Evolutionary conservation across 1,284 basidiomycete genomes (phyloP), one percentile per base, ranked within the genome.

Genomic region (Ganoderma lucidum): DNA sequence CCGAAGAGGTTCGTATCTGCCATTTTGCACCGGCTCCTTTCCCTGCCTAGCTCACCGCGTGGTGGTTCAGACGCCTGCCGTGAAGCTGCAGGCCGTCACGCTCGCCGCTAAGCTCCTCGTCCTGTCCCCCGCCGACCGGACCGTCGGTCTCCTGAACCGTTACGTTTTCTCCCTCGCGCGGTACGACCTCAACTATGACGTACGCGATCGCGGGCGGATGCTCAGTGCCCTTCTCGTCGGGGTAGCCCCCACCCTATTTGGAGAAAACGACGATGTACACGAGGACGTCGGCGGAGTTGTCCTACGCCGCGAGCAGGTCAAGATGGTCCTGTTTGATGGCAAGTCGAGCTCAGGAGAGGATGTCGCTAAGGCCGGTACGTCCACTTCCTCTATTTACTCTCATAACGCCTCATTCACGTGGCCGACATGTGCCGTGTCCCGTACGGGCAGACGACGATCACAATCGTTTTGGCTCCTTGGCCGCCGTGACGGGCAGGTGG

Each of bases 151-250:
- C 42, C 79, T 98, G 63, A 85, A 85, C 65, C 86, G 85, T 66
- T 94, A 98, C 77, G 87, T 95, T 17, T 89, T 96, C 73, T 86
- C 88, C 0, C 87, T 98, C n/a, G 96, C 95, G 1, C 87, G 93
- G 67, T 98, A 96, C 79, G 97, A 98, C 79, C 75, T 82, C 15
- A 89, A 93, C 75, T 97, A 95, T 79, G 95, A 97, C 75, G 92
- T 98, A 41, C 88, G 96, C 44, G 96, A 98, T 80, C 90, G 96
- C 23, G 92, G 90, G 5, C 86, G 96, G 56, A 93, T 96, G 86
- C 79, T 97, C 17, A 81, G 84, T n/a, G 87, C 90, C 2, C 85
- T 97, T 3, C 83, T 96, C 6, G 79, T 84, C 12, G 91, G 93
- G 23, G 79, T 90, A 5, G 81, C 79, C 45, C 83, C 85, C 2